Evolutionary conservation across 2,329 filamentous ascomycete species (phyloP), one percentile per base, ranked within the genome.

Genomic region (Westerdykella ornata): DNA sequence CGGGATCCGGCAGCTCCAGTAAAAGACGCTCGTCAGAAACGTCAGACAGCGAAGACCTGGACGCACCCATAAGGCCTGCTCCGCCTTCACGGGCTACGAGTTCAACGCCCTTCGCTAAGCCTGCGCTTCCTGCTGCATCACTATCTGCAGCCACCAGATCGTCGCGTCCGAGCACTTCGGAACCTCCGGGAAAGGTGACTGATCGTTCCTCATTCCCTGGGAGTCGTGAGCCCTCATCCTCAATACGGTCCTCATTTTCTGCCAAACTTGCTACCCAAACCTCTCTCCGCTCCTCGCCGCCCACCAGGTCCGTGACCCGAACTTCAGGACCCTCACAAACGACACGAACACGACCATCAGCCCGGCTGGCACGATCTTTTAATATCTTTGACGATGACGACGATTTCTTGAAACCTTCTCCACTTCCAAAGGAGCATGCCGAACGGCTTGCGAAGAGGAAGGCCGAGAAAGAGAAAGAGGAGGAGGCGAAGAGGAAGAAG

Each of bases 41-140:
- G n/a, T 54, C 53, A 17, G 59, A 63, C 29, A 57, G 55, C 39
- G 58, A 62, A 12, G 59, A 63, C 38, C 44, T 63, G 12, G 55
- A 64, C 41, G 46, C 46, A 4, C 49, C 48, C 6, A 17, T 4
- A 19, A 37, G 20, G 5, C 22, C 39, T 16, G 14, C 36, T 13
- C 17, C 11, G 5, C 15, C 36, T 29, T 19, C 31, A 37, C 22
- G 7, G 18, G 37, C 28, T 4, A 17, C 28, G 37, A 26, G 4
- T 26, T 26, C 22, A 26, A 7, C 8, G 7, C 22, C 41, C 15
- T 56, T 59, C 36, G 38, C 45, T 14, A 60, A 57, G 31, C 56
- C 55, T 11, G 39, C 44, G 16, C 37, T 49, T 18, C 53, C 56
- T 9, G 34, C 37, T 12, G 33, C 30, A 39, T 35, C 41, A 9